Evolutionary conservation across 352 stramenopile genomes (phyloP), one percentile per base, ranked within the genome.

Genomic region (Phytopythium montanum): DNA sequence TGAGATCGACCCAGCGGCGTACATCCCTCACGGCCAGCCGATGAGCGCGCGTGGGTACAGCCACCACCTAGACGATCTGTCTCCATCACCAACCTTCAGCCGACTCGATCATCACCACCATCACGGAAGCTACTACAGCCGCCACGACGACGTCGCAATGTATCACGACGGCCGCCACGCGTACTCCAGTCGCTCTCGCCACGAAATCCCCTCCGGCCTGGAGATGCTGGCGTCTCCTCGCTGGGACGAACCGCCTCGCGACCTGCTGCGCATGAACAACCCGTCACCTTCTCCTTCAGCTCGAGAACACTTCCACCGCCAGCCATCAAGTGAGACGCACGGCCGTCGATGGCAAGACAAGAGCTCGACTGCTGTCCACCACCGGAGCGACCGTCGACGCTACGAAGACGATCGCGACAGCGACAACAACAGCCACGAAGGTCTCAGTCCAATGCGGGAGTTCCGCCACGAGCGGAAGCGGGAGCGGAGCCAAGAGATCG

Each of bases 1-100:
- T 5, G 58, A 74, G 26, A 71, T 74, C 54, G 57, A 74, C 44
- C 64, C 64, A 7, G 63, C 64, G 6, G 60, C 64, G 0, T 74
- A 74, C 31, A 48, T 74, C 25, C 53, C 53, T 12, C 38, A 49
- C 39, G 53, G 36, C 1, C 53, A 59, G 2, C 53, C 53, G 26
- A 14, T 59, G 25, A 59, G 53, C 25, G 38, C 53, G 8, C 53
- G 53, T 2, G 38, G 19, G 5, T 59, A 59, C 53, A 26, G 18
- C 16, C 51, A 28, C 36, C 53, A 55, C 18, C 12, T n/a, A 12
- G 49, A 13, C 12, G n/a, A n/a, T 19, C 18, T 56, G n/a, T 41
- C 51, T 28, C 34, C 36, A 6, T 50, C 53, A 1, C 38, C 53
- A 10, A 50, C 53, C 8, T 59, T 29, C 12, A 19, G 14, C 1